A percentile compares a stretch with the other conserved stretches of the same genome.
phyloP scores from a whole-genome alignment of 75 land plant species.

The Cunninghamia lanceolata region DNA sequence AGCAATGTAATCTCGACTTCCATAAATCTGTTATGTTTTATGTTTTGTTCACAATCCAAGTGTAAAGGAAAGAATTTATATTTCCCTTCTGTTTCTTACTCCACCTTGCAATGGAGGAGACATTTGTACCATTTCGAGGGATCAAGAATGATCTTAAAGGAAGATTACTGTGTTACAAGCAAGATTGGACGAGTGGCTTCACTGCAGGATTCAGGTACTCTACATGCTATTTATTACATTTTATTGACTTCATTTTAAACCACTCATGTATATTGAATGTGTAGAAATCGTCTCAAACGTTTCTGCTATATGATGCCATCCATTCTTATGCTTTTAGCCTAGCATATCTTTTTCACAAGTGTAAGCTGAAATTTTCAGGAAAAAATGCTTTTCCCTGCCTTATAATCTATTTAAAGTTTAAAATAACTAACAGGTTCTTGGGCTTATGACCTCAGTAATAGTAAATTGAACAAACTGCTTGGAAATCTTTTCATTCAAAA shows the following conservation, averaged over 20 bases:
- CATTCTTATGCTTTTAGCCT: neutral
- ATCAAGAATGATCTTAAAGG: slow-evolving; percentile 45
- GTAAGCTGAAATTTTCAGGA: neutral
- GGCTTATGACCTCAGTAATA: neutral
- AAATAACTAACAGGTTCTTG: neutral
- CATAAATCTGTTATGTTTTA: neutral
- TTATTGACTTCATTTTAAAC: neutral
- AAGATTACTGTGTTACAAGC: slow-evolving; percentile 44
- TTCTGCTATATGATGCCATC: neutral
- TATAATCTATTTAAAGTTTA: no score
- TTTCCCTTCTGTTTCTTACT: neutral
- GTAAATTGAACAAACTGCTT: neutral
- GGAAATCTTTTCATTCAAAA: neutral
- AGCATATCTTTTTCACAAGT: no score
- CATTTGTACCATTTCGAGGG: slow-evolving; percentile 45
- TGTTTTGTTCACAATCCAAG: neutral
- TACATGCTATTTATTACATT: neutral
- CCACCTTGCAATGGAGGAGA: slow-evolving; percentile 30
- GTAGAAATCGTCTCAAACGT: neutral
- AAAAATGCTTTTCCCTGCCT: no score
- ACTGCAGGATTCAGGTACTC: slow-evolving; percentile 51
- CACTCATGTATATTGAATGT: neutral
- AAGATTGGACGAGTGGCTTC: slow-evolving; percentile 56
- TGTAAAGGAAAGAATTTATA: neutral
- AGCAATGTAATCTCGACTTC: neutral